These are phyloP conservation scores for Aspergillus sp. DNA, from an alignment of 2,329 filamentous ascomycete genomes.

Conservation along the genomic window DNA sequence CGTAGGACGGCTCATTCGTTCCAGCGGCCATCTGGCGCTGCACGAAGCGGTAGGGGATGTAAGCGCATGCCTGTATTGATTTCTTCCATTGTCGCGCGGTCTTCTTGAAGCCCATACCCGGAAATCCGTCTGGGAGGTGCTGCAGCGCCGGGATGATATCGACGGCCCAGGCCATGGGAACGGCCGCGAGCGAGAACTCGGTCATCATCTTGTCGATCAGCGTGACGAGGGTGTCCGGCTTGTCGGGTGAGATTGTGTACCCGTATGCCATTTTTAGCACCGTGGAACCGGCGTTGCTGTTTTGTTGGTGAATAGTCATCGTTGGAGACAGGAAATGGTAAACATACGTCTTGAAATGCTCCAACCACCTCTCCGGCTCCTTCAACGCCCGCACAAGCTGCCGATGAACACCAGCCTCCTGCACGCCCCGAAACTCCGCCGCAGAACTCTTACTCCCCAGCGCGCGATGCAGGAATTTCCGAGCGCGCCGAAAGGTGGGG, in stretches of 20 bases:
- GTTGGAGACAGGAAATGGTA: background rate
- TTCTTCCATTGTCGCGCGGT: slow-evolving; percentile 43
- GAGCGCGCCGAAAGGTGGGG: slow-evolving; percentile 43
- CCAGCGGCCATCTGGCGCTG: slow-evolving; percentile 45
- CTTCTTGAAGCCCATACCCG: slow-evolving; percentile 50
- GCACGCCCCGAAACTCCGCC: slow-evolving; percentile 44
- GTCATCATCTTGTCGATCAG: slow-evolving; percentile 46
- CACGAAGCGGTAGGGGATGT: slow-evolving; percentile 51
- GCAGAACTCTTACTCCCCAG: slow-evolving; percentile 50
- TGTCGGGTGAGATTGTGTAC: slow-evolving; percentile 32
- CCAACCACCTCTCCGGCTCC: slow-evolving; percentile 42
- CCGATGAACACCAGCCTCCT: slow-evolving; percentile 50
- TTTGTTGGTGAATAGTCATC: background rate
- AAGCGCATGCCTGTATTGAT: slow-evolving; percentile 35
- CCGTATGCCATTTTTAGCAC: slow-evolving; percentile 49
- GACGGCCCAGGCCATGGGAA: slow-evolving; percentile 51
- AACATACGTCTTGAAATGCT: slow-evolving; percentile 45
- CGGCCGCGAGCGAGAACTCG: slow-evolving; percentile 46
- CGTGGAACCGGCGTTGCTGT: slow-evolving; percentile 42
- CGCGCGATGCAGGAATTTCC: slow-evolving; percentile 51
- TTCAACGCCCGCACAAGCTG: slow-evolving; percentile 51
- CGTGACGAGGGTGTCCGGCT: slow-evolving; percentile 42
- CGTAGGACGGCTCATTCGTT: slow-evolving; percentile 32
- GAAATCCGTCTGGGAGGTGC: slow-evolving; percentile 51
- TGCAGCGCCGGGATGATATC: slow-evolving; percentile 48